phyloP scores from a whole-genome alignment of 352 stramenopile genomes.

The Pythium rishiriense region DNA sequence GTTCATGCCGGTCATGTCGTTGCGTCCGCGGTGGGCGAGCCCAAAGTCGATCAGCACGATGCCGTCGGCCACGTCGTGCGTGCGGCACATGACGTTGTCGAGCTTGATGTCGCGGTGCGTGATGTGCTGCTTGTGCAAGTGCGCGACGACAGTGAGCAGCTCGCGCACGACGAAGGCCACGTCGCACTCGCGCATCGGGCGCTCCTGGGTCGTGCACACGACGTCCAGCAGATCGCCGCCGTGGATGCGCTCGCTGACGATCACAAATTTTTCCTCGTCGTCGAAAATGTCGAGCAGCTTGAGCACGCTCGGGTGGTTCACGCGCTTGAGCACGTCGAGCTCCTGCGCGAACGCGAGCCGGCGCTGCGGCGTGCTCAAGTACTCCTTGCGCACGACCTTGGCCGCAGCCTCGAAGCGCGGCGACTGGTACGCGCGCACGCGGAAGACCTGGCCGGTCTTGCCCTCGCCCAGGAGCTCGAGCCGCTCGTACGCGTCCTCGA shows the following conservation, averaged over 20 bases:
- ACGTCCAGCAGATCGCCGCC: slow-evolving; percentile 71
- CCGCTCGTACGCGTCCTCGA: slow-evolving; percentile 70
- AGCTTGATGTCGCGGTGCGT: slow-evolving; percentile 85
- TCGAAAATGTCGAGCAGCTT: slow-evolving; percentile 68
- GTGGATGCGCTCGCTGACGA: slow-evolving; percentile 64
- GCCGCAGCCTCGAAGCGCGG: slow-evolving; percentile 55
- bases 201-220: slow-evolving; percentile 31
- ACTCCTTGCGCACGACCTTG: slow-evolving; percentile 68
- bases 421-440: slow-evolving; percentile 41
- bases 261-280: slow-evolving; percentile 59
- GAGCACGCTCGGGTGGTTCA: slow-evolving; percentile 61
- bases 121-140: slow-evolving; percentile 71
- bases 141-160: slow-evolving; percentile 62
- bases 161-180: slow-evolving; percentile 65
- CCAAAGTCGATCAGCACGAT: slow-evolving; percentile 84
- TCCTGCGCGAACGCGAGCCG: slow-evolving; percentile 66
- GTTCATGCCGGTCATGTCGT: slow-evolving; percentile 74
- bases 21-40: slow-evolving; percentile 55
- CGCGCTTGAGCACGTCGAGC: slow-evolving; percentile 53
- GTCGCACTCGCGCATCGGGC: slow-evolving; percentile 54
- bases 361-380: slow-evolving; percentile 69
- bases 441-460: slow-evolving; percentile 76
- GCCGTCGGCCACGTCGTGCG: slow-evolving; percentile 38
- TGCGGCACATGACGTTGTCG: slow-evolving; percentile 82
- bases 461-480: slow-evolving; percentile 71